A percentile compares a stretch with the other conserved stretches of the same genome.
phyloP scores from a whole-genome alignment of 2,329 filamentous ascomycete genomes.

The Xylariomycetidae sp. region DNA sequence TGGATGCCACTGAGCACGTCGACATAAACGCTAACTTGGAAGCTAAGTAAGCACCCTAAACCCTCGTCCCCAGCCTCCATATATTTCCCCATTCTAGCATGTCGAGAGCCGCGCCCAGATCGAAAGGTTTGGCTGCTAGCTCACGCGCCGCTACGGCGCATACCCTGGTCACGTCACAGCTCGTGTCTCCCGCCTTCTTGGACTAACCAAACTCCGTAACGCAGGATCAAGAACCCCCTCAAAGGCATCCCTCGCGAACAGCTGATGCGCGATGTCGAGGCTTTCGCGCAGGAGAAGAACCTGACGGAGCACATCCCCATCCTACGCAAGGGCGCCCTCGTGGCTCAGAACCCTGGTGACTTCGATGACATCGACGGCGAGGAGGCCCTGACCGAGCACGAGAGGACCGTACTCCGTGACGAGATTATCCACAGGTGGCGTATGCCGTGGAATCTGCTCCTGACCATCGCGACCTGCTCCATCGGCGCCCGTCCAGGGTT shows the following conservation, averaged over 20 bases:
- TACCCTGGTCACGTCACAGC: too few species aligned
- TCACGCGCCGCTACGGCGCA: too few species aligned
- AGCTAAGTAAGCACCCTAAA: conserved; percentile 27
- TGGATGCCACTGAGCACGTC: conserved; percentile 16
- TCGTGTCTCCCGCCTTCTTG: too few species aligned
- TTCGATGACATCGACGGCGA: conserved; percentile 56
- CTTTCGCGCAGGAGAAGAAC: conserved; percentile 57
- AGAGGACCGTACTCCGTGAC: conserved; percentile 54
- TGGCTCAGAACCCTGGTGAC: conserved; percentile 64
- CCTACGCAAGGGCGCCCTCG: conserved; percentile 65
- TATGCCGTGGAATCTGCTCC: conserved; percentile 56
- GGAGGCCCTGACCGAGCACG: conserved; percentile 53
- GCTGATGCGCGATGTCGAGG: conserved; percentile 51
- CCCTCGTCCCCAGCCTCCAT: not conserved
- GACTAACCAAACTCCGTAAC: conserved; percentile 9
- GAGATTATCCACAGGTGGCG: conserved; percentile 66
- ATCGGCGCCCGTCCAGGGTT: conserved; percentile 66
- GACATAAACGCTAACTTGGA: conserved; percentile 30
- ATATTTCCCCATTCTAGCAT: not conserved
- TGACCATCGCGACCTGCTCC: conserved; percentile 64
- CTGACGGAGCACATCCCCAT: conserved; percentile 54
- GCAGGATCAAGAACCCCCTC: conserved; percentile 43
- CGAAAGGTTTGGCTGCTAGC: too few species aligned
- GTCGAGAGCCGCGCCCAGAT: too few species aligned
- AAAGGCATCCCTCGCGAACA: conserved; percentile 44